A percentile compares a stretch with the other conserved stretches of the same genome.
These are phyloP conservation scores for Linnemannia schmuckeri DNA, from an alignment of 192 early-diverging fungal genomes.

Conservation along the genomic window DNA sequence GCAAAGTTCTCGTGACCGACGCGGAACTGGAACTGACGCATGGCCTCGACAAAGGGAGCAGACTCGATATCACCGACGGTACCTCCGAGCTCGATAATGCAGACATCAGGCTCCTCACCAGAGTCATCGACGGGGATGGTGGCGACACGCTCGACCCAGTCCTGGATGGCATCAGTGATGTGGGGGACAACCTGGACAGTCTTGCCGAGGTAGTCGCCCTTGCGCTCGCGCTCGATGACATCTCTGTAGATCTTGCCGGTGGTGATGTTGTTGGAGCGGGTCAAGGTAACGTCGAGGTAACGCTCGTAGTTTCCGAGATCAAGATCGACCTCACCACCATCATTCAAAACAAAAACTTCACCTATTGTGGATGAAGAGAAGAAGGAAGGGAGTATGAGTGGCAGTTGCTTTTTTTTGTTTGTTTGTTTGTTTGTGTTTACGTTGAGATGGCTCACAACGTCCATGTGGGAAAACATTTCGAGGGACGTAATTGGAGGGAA, in stretches of 20 bases:
- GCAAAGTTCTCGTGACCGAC: conserved; percentile 99
- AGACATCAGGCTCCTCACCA: conserved; percentile 91
- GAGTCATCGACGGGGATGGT: conserved; percentile 86
- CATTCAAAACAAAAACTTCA: conserved; percentile 98
- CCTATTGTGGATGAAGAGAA: conserved; percentile 60
- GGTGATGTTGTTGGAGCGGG: conserved; percentile 98
- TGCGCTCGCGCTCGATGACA: conserved; percentile 95
- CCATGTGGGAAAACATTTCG: neutral
- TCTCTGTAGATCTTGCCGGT: conserved; percentile 98
- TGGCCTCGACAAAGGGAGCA: conserved; percentile 99
- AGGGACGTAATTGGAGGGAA: neutral
- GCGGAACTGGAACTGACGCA: conserved; percentile 99
- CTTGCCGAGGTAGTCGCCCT: conserved; percentile 97
- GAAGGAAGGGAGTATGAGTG: neutral
- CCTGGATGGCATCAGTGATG: conserved; percentile 96
- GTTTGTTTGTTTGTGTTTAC: neutral
- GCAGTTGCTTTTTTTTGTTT: neutral
- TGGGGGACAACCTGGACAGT: conserved; percentile 99
- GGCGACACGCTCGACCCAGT: conserved; percentile 98
- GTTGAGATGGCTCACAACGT: neutral
- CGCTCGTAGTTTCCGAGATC: conserved; percentile 99
- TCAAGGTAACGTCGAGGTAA: conserved; percentile 93
- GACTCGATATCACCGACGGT: conserved; percentile 99
- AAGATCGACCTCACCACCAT: conserved; percentile 98
- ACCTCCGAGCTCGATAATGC: conserved; percentile 98